phyloP scores from a whole-genome alignment of 75 land plant genomes.

The Selaginella moellendorffii region DNA sequence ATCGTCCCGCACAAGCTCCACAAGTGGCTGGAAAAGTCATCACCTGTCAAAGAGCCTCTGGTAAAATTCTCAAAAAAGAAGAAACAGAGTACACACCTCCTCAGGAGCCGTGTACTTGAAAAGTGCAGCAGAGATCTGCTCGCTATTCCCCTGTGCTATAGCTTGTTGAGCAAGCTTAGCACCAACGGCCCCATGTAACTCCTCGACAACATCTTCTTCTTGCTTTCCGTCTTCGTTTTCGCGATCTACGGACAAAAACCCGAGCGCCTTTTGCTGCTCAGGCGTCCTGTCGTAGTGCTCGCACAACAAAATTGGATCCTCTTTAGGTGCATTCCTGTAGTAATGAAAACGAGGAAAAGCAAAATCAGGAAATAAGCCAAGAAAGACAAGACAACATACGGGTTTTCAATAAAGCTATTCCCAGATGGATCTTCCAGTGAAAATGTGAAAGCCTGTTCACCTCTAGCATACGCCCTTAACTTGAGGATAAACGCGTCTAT shows the following conservation, averaged over 20 bases:
- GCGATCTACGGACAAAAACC: conserved; percentile 39
- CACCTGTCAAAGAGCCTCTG: conserved; percentile 37
- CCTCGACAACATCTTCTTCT: not conserved
- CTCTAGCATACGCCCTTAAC: conserved; percentile 52
- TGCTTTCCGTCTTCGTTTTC: too few relatives aligned
- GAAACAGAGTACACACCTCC: conserved; percentile 42
- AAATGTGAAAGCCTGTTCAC: conserved; percentile 58
- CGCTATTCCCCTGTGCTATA: conserved; percentile 62
- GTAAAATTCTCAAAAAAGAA: not conserved
- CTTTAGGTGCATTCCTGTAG: conserved; percentile 57
- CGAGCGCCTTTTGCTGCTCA: conserved; percentile 75
- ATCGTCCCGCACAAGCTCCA: conserved; percentile 70
- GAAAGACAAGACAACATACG: too few relatives aligned
- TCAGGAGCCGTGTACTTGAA: conserved; percentile 92
- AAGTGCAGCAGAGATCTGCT: conserved; percentile 60
- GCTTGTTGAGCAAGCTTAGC: conserved; percentile 53
- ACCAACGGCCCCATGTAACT: conserved; percentile 76
- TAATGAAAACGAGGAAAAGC: too few relatives aligned
- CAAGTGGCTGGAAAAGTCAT: conserved; percentile 90
- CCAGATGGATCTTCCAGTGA: conserved; percentile 93
- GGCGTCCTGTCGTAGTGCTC: conserved; percentile 62
- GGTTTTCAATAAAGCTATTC: conserved; percentile 96
- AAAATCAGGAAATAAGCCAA: too few relatives aligned
- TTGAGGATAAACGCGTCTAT: conserved; percentile 66
- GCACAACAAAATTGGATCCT: conserved; percentile 53